These are phyloP conservation scores for Scheffersomyces segobiensis DNA, from an alignment of 1,139 yeast genomes.

Conservation along the genomic window DNA sequence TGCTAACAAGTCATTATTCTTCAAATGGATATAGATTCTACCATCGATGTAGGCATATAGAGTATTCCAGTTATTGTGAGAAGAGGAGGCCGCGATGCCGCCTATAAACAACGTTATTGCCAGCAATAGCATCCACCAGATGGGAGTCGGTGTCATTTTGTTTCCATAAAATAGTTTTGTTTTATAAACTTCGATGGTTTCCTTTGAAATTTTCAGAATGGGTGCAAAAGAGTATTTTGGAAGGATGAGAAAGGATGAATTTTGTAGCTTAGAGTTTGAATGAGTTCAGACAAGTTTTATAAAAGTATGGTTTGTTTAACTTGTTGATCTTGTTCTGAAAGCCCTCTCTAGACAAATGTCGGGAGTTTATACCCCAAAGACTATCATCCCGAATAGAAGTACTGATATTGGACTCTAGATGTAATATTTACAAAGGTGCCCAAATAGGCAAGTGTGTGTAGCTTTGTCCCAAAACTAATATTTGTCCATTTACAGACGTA, in stretches of 20 bases:
- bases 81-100: neutral
- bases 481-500: neutral
- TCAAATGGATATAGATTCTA: slow-evolving; percentile 34
- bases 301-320: neutral
- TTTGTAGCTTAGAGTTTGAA: neutral
- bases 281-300: neutral
- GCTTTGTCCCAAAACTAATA: neutral
- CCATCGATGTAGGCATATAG: slow-evolving; percentile 38
- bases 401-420: neutral
- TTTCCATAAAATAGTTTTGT: neutral
- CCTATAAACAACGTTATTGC: neutral
- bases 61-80: slow-evolving; percentile 28
- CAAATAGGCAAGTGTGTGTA: neutral
- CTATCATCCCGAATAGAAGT: neutral
- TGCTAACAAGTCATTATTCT: slow-evolving; percentile 36
- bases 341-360: neutral
- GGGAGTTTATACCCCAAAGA: neutral
- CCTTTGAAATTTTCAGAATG: neutral
- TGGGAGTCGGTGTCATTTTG: neutral
- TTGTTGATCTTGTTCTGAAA: neutral
- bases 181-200: neutral
- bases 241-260: neutral
- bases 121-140: neutral
- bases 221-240: neutral
- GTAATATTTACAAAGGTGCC: neutral